Base-by-base conservation (phyloP, 257 asterid genomes). In the Rauvolfia tetraphylla region DNA sequence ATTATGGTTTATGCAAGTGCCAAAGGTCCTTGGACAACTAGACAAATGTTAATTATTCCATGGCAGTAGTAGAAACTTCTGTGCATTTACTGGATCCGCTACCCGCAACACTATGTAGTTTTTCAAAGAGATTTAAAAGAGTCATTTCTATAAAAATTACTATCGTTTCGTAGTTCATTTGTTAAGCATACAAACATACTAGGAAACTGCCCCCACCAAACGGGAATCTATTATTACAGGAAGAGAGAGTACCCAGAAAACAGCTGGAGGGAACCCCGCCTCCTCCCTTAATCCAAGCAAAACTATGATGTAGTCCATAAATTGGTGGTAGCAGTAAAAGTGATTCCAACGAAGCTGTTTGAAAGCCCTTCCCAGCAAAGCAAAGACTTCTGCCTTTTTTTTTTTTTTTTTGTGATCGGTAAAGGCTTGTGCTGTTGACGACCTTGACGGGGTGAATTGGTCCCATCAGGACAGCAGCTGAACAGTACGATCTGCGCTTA, bases 381-480 rank as follows among this genome's bases (percentile, higher is more conserved):
- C 71, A 56, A 73, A 73, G 53, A 56, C 65, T 36, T 73, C 13
- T 73, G 22, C 54, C 9, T 2, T 3, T 44, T n/a, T n/a, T n/a
- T n/a, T n/a, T n/a, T n/a, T n/a, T n/a, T n/a, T n/a, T n/a, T n/a
- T n/a, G n/a, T n/a, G n/a, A n/a, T n/a, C n/a, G n/a, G n/a, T n/a
- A n/a, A n/a, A 72, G 66, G 34, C 62, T 33, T 72, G 29, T 72
- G 20, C 51, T 15, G 5, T 2, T 42, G 4, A n/a, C 1, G 62
- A 61, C 11, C 48, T 25, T 44, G 4, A 29, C 15, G 42, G 53
- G 74, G 38, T 42, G 44, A 76, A 72, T 59, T 78, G 88, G 88
- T 81, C 80, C 87, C 81, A 70, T 61, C 33, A 61, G 57, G 57
- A 46, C 75, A 68, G 68, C 44, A 33, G 73, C 70, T 67, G 74